Conservation (phyloP, 2,329 filamentous ascomycete species). For the Diplocarpon mali region DNA sequence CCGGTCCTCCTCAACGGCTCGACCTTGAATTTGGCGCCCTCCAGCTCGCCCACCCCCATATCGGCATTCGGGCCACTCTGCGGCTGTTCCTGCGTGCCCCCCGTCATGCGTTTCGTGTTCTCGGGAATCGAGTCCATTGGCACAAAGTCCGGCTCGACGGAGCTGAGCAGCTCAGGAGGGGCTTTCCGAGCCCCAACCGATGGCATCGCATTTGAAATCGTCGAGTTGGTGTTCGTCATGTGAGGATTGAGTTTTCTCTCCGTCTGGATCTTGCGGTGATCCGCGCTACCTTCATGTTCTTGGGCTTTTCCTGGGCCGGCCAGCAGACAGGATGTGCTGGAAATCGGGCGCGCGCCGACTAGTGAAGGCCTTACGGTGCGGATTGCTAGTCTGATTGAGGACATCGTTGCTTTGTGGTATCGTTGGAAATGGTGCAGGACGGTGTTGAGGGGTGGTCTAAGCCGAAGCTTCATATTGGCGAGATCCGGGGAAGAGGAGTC, state of each 20-base stretch:
- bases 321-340: conserved; percentile 16
- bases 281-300: conserved; percentile 39
- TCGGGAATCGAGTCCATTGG: conserved; percentile 50
- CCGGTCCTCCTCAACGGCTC: conserved; percentile 78
- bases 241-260: conserved; percentile 49
- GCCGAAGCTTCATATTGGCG: neutral
- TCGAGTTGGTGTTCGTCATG: conserved; percentile 53
- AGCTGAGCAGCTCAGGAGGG: conserved; percentile 49
- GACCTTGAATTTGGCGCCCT: conserved; percentile 76
- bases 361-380: conserved; percentile 19
- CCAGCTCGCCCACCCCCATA: conserved; percentile 74
- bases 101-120: conserved; percentile 55
- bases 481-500: conserved; percentile 6
- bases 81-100: conserved; percentile 44
- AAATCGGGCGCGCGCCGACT: conserved; percentile 16
- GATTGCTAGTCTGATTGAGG: conserved; percentile 15
- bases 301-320: conserved; percentile 23
- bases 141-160: conserved; percentile 42
- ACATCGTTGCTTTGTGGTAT: conserved; percentile 12
- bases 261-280: conserved; percentile 44
- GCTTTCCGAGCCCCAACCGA: conserved; percentile 43
- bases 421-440: neutral
- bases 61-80: conserved; percentile 39
- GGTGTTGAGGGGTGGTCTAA: neutral
- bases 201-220: conserved; percentile 51